Conservation (phyloP, 2,329 filamentous ascomycete species). For the Alternaria tenuissima region DNA sequence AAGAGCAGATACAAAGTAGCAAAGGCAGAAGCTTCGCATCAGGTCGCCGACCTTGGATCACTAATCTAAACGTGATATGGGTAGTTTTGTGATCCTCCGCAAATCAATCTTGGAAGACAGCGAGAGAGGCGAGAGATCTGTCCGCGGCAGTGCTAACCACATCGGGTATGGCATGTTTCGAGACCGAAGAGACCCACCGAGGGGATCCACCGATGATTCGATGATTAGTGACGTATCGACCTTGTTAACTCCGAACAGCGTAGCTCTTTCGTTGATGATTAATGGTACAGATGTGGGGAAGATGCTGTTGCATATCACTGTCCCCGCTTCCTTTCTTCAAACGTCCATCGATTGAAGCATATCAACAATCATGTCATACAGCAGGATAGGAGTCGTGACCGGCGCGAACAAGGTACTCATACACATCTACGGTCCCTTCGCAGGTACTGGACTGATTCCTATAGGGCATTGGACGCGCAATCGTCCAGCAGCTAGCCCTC, state of each 20-base stretch:
- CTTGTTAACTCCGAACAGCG: conserved; percentile 11
- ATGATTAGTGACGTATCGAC: conserved; percentile 21
- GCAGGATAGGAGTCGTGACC: conserved; percentile 61
- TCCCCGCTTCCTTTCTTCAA: not conserved
- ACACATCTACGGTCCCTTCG: not conserved
- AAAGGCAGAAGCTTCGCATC: not conserved
- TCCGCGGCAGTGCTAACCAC: conserved; percentile 8
- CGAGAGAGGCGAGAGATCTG: not conserved
- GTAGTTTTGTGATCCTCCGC: not conserved
- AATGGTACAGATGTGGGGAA: conserved; percentile 6
- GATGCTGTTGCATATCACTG: not conserved
- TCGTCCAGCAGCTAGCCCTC: conserved; percentile 63
- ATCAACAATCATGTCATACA: conserved; percentile 37
- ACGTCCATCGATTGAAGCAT: not conserved
- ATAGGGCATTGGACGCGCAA: conserved; percentile 57
- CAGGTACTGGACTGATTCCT: conserved; percentile 11
- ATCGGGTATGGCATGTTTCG: conserved; percentile 1
- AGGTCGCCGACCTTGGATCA: not conserved
- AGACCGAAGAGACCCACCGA: conserved; percentile 1
- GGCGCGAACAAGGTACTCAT: conserved; percentile 61
- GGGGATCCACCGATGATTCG: too few relatives aligned
- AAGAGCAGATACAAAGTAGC: not conserved
- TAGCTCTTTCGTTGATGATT: conserved; percentile 4
- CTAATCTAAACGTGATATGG: not conserved
- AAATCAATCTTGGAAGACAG: not conserved